Evolutionary conservation across 768 basidiomycete species (phyloP), one percentile per base, ranked within the genome.

Genomic region (Phaffia australis): DNA sequence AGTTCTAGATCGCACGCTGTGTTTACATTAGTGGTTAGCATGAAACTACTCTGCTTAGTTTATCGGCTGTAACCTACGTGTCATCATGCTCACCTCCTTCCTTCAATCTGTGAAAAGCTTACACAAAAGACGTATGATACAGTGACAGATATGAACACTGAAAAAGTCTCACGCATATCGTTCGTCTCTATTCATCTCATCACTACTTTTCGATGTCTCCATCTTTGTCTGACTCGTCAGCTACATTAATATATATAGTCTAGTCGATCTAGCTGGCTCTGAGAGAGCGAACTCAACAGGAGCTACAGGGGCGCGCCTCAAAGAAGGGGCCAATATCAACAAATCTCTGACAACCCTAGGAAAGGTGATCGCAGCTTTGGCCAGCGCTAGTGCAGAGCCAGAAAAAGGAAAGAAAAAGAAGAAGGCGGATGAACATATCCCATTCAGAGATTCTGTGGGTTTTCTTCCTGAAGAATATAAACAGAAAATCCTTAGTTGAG

Each of bases 101-200:
- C 42, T 21, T 21, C 18, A 3, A 11, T 47, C 5, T 15, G 25
- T 27, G 52, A 25, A 18, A 81, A 98, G 73, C 80, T 99, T 67
- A 89, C 89, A 18, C 93, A 94, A 84, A 94, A 88, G 79, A 82
- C 83, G 65, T 88, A 86, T 68, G 95, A 99, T 72, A 79, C 80
- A 14, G 82, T 81, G 54, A 90, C 90, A 0, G 89, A 89, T 71
- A 80, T 99, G 76, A 87, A 88, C 71, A 94, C 92, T 0, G 95
- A 99, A 78, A 99, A 98, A 76, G 95, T 97, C n/a, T 97, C 94
- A 16, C 86, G 94, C 60, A 98, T 99, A 75, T 94, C 84, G 84
- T 88, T 64, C 60, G 81, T 75, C 47, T 59, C 16, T 27, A 25
- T 25, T 18, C 15, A 56, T 25, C 23, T 47, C 42, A 62, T 50